Conservation (phyloP, 2,329 filamentous ascomycete genomes). For the Ceratocystis huliohia region DNA sequence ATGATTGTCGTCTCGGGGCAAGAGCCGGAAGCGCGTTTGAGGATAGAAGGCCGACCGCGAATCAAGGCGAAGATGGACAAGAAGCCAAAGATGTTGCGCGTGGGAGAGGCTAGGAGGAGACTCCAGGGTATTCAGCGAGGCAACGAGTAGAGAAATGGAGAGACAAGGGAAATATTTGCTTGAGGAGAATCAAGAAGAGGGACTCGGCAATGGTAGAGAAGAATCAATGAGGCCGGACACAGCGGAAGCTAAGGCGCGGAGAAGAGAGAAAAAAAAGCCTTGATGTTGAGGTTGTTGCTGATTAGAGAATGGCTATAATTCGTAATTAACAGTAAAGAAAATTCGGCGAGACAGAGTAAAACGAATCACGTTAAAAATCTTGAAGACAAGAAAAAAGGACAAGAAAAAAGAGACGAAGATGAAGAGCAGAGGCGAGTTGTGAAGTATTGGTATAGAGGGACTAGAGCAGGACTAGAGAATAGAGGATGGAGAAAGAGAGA, state of each 20-base stretch:
- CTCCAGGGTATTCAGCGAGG: neutral
- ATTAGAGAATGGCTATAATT: neutral
- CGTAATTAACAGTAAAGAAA: neutral
- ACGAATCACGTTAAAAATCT: neutral
- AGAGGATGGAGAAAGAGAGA: conserved; percentile 2
- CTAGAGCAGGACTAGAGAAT: neutral
- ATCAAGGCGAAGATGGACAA: neutral
- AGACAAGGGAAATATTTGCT: neutral
- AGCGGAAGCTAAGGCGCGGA: neutral
- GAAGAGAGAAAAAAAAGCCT: neutral
- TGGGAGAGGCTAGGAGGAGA: neutral
- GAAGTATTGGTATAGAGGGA: neutral
- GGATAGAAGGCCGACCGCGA: neutral
- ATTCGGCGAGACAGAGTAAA: neutral
- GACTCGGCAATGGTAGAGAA: neutral
- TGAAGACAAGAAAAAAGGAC: neutral
- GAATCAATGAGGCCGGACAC: neutral
- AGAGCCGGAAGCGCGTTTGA: neutral
- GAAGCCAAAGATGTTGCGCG: neutral
- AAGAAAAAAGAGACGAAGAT: neutral
- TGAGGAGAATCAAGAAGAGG: neutral
- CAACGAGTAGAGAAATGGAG: neutral
- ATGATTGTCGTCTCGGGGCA: neutral
- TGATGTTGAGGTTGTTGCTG: neutral
- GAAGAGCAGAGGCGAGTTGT: neutral